Conservation (phyloP, 1,284 basidiomycete genomes). For the Cutaneotrichosporon mucoides region DNA sequence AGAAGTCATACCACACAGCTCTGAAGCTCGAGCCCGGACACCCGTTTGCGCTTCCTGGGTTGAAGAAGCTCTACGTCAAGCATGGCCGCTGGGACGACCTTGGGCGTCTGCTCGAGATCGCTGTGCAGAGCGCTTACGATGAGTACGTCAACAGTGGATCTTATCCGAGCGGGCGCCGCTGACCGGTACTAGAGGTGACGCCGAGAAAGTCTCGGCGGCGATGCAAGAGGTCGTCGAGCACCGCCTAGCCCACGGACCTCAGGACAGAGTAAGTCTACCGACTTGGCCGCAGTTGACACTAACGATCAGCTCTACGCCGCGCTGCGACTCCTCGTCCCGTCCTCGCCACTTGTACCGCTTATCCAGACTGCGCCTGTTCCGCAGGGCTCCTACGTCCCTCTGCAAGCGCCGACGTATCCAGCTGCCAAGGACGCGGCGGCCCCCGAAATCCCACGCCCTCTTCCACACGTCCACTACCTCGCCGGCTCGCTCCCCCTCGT, state of each 20-base stretch:
- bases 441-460: conserved; percentile 43
- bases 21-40: conserved; percentile 62
- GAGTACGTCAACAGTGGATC: conserved; percentile 51
- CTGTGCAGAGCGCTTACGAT: conserved; percentile 58
- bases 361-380: conserved; percentile 66
- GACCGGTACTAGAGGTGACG: conserved; percentile 53
- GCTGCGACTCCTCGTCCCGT: conserved; percentile 68
- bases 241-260: conserved; percentile 60
- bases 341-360: conserved; percentile 63
- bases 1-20: conserved; percentile 77
- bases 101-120: conserved; percentile 54
- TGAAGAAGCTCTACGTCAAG: conserved; percentile 69
- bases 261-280: conserved; percentile 58
- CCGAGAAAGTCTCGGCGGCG: conserved; percentile 69
- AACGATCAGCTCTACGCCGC: conserved; percentile 60
- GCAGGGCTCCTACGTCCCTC: conserved; percentile 37
- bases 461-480: conserved; percentile 49
- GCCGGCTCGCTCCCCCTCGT: conserved; percentile 52
- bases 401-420: conserved; percentile 54
- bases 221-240: conserved; percentile 72
- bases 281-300: too few relatives aligned
- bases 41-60: conserved; percentile 65
- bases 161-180: conserved; percentile 37
- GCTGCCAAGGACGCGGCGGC: conserved; percentile 59
- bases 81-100: conserved; percentile 61